Base-by-base conservation (phyloP, 1,284 basidiomycete species). In the Apiotrichum siamense region DNA sequence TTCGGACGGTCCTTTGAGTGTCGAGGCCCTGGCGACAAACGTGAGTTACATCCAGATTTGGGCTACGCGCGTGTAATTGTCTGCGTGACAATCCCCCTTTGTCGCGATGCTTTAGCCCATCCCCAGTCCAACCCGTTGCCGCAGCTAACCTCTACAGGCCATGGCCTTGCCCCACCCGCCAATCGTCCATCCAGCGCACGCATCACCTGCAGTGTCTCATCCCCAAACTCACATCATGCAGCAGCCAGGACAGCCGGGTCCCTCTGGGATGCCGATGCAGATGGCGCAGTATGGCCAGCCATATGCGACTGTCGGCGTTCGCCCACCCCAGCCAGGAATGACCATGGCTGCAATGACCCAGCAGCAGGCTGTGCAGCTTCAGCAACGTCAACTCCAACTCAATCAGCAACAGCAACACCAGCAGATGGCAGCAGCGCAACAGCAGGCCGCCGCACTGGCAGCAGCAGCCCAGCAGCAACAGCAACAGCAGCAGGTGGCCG, bases 121-220 rank as follows among this genome's bases (percentile, higher is more conserved):
- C 25, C 21, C 15, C 24, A 26, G 9, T n/a, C 3, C 10, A 4
- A 27, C 12, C 27, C 13, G 15, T n/a, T 23, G 7, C n/a, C 26
- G 21, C 26, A 21, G 21, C 44, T 46, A 27, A 25, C 25, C 10
- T 31, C 37, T 9, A 13, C 53, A 64, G 64, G 64, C 64, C 62
- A 72, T 72, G 69, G 69, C 69, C 55, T 60, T 70, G 59, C 68
- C 69, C 61, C 69, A 70, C 60, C 68, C 68, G 37, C 64, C 62
- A 45, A 42, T 52, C 24, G 49, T 58, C 32, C 57, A 58, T 58
- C 50, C 48, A 50, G 29, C 54, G 29, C 60, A 57, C 50, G 54
- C 59, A 42, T 59, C 57, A 33, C 55, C 59, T 50, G 54, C 58
- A 36, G 59, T 55, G 49, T 55, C 62, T 29, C 52, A 59, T 38